Base-by-base conservation (phyloP, 2,329 filamentous ascomycete species). In the Epichloe glyceriae region DNA sequence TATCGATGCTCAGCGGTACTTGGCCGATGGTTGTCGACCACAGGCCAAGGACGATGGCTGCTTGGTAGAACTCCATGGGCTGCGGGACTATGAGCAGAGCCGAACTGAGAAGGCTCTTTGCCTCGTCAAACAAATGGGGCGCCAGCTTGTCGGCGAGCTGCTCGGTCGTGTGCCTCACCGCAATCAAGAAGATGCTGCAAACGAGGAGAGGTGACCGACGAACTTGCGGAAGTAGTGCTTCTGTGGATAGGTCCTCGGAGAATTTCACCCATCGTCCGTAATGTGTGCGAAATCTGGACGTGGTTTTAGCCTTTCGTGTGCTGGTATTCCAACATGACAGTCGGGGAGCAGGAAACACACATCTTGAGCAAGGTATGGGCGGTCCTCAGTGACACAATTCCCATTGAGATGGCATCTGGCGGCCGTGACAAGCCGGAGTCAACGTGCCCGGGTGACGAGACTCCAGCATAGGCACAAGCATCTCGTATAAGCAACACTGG, bases 21-120 rank as follows among this genome's bases (percentile, higher is more conserved):
- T 61, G 60, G 0, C 59, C 61, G 4, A 61, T 57, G 1, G 60
- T 61, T 0, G 60, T 62, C 0, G 60, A 62, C 61, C 61, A 62
- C 0, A 62, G 46, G 17, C 60, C 61, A 1, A 62, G 41, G 15
- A 62, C 56, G 0, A 62, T 49, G 0, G 49, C 43, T 1, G 60
- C 58, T 3, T 62, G 61, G n/a, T 61, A 62, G 40, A 57, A 60
- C 17, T 59, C 58, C 3, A 58, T 50, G 0, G 45, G 30, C 22
- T 61, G 58, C 0, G 54, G 53, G 0, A 58, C 55, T 1, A 50
- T 46, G 0, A 62, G 52, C 1, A 62, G 17, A 1, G 56, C 52
- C 0, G 52, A 10, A 1, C 54, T 49, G 0, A 61, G 35, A 1
- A 62, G 55, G 0, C 52, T 37, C 35, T 61, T 59, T 3, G 57